A percentile compares a stretch with the other conserved stretches of the same genome.
These are phyloP conservation scores for Aspergillus phoenicis DNA, from an alignment of 2,329 filamentous ascomycete genomes.

Conservation along the genomic window DNA sequence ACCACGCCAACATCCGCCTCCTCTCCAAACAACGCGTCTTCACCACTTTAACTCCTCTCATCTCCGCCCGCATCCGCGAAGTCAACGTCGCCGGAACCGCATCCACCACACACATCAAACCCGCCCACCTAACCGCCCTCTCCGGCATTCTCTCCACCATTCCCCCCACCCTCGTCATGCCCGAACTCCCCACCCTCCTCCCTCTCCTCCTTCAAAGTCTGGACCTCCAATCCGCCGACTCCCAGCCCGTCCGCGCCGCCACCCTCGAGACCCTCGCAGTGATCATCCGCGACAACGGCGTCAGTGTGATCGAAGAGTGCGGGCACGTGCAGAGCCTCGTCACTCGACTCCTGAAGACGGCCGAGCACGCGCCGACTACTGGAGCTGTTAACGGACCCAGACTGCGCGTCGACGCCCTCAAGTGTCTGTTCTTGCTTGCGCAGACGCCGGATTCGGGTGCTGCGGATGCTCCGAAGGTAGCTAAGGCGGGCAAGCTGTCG, in stretches of 20 bases:
- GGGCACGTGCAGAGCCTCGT: slow-evolving; percentile 62
- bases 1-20: slow-evolving; percentile 63
- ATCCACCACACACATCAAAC: slow-evolving; percentile 50
- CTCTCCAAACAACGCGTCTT: slow-evolving; percentile 67
- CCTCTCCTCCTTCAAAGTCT: slow-evolving; percentile 66
- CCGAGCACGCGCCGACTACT: slow-evolving; percentile 29
- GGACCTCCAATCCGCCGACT: slow-evolving; percentile 53
- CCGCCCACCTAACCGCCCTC: slow-evolving; percentile 65
- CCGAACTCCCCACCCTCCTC: slow-evolving; percentile 59
- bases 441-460: slow-evolving; percentile 23
- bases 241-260: slow-evolving; percentile 59
- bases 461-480: slow-evolving; percentile 25
- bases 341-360: slow-evolving; percentile 56
- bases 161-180: slow-evolving; percentile 61
- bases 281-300: slow-evolving; percentile 60
- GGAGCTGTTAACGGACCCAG: slow-evolving; percentile 27
- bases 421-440: slow-evolving; percentile 43
- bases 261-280: slow-evolving; percentile 62
- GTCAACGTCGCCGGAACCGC: slow-evolving; percentile 38
- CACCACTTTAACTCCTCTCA: slow-evolving; percentile 59
- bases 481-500: slow-evolving; percentile 35
- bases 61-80: slow-evolving; percentile 56
- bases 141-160: slow-evolving; percentile 63
- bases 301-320: slow-evolving; percentile 51
- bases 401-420: slow-evolving; percentile 40